These are phyloP conservation scores for Physaria fendleri DNA, from an alignment of 345 rosid species.

Conservation along the genomic window DNA sequence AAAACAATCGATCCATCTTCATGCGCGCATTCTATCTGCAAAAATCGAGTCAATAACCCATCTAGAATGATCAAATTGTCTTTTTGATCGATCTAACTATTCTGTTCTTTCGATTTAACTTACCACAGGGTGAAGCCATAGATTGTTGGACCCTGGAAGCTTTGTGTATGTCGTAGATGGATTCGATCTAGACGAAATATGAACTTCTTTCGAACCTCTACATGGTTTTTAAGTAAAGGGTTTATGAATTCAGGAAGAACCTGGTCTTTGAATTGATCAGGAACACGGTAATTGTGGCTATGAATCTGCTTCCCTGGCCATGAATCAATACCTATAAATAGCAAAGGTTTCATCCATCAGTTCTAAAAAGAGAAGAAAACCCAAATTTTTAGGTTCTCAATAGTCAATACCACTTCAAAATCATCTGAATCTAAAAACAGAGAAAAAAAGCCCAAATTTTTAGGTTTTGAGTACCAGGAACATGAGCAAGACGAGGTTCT, in stretches of 20 bases:
- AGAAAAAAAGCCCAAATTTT: background rate
- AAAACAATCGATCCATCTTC: slow-evolving; percentile 62
- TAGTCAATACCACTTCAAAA: too few relatives aligned
- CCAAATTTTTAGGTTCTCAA: too few relatives aligned
- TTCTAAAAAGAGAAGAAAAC: too few relatives aligned
- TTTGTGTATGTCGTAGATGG: slow-evolving; percentile 38
- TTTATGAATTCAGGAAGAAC: too few relatives aligned
- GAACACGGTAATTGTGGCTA: background rate
- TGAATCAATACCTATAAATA: background rate
- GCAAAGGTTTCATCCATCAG: background rate
- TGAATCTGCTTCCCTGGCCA: background rate
- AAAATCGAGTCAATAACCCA: background rate
- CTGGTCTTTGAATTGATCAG: background rate
- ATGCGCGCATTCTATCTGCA: slow-evolving; percentile 58
- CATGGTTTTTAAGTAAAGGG: too few relatives aligned
- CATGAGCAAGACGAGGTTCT: slow-evolving; percentile 55
- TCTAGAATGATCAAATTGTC: background rate
- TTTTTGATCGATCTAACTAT: background rate
- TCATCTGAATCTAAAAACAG: too few relatives aligned
- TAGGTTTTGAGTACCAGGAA: background rate
- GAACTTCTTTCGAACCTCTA: slow-evolving; percentile 91
- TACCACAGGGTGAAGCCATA: slow-evolving; percentile 87
- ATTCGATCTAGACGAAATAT: slow-evolving; percentile 55
- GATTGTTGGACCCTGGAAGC: slow-evolving; percentile 45
- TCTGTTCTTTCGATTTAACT: background rate